Percentiles rank a stretch among this genome's conserved stretches.
phyloP scores from a whole-genome alignment of 352 stramenopile genomes.

The Globisporangium nodosum region DNA sequence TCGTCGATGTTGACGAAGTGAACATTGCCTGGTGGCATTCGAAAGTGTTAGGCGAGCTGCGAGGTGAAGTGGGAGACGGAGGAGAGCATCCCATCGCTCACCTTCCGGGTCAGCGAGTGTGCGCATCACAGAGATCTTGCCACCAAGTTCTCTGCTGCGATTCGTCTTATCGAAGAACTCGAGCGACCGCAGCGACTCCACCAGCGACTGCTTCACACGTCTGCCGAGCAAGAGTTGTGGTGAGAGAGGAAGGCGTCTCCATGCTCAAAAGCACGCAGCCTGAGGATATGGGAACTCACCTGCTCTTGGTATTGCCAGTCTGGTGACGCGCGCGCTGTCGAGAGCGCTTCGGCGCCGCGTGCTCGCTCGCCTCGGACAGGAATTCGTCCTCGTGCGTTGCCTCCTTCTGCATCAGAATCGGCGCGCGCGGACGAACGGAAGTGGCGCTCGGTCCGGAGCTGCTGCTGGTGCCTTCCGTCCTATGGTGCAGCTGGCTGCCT shows the following conservation, averaged over 20 bases:
- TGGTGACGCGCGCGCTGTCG: constrained; percentile 30
- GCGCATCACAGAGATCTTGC: constrained; percentile 55
- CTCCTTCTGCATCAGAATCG: constrained; percentile 56
- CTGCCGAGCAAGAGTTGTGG: constrained; percentile 11
- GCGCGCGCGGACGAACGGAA: constrained; percentile 46
- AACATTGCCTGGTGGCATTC: constrained; percentile 34
- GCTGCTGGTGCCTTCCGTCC: neutral
- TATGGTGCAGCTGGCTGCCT: neutral
- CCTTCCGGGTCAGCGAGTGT: constrained; percentile 56
- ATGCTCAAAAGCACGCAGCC: too few relatives aligned
- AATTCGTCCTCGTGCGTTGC: constrained; percentile 30
- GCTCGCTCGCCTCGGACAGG: constrained; percentile 29
- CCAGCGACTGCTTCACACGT: constrained; percentile 60
- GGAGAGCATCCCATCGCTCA: constrained; percentile 5
- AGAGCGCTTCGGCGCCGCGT: constrained; percentile 36
- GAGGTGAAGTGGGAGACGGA: neutral
- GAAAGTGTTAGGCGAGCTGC: neutral
- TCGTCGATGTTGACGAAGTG: constrained; percentile 80
- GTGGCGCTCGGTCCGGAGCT: constrained; percentile 10
- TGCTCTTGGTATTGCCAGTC: constrained; percentile 26
- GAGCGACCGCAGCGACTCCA: constrained; percentile 61
- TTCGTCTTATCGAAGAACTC: constrained; percentile 78
- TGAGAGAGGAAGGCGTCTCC: neutral
- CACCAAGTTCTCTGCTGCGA: constrained; percentile 51
- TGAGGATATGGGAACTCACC: constrained; percentile 2